phyloP scores from a whole-genome alignment of 192 early-diverging fungal genomes.

The Coemansia sp. region DNA sequence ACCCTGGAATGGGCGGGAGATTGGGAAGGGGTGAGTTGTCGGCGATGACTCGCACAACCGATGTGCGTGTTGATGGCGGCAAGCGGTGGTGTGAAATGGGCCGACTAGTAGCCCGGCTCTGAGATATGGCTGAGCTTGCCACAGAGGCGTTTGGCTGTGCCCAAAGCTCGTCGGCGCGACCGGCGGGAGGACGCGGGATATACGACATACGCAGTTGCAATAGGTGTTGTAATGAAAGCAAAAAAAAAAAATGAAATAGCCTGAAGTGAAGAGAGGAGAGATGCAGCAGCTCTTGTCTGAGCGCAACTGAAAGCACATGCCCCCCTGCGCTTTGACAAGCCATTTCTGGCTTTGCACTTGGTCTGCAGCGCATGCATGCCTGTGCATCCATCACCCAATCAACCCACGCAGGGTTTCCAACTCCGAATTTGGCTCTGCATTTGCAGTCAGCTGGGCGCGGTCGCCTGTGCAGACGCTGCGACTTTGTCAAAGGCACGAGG shows the following conservation, averaged over 20 bases:
- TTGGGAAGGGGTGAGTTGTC: conserved; percentile 28
- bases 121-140: conserved; percentile 11
- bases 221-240: neutral
- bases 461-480: conserved; percentile 2
- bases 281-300: neutral
- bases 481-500: conserved; percentile 3
- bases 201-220: conserved; percentile 25
- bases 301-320: neutral
- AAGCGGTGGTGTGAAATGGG: conserved; percentile 11
- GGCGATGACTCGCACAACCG: conserved; percentile 30
- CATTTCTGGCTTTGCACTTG: neutral
- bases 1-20: conserved; percentile 40
- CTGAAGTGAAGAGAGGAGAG: conserved; percentile 5
- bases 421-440: conserved; percentile 9
- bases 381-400: neutral
- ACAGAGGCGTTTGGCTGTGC: conserved; percentile 22
- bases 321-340: conserved; percentile 21
- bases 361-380: conserved; percentile 5
- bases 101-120: neutral
- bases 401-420: conserved; percentile 11
- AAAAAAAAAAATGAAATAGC: neutral
- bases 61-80: conserved; percentile 37
- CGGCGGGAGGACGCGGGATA: conserved; percentile 31
- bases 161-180: conserved; percentile 45
- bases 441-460: conserved; percentile 6